Percentiles rank a stretch among this genome's conserved stretches.
phyloP scores from a whole-genome alignment of 192 early-diverging fungal genomes.

The Podila horticola region DNA sequence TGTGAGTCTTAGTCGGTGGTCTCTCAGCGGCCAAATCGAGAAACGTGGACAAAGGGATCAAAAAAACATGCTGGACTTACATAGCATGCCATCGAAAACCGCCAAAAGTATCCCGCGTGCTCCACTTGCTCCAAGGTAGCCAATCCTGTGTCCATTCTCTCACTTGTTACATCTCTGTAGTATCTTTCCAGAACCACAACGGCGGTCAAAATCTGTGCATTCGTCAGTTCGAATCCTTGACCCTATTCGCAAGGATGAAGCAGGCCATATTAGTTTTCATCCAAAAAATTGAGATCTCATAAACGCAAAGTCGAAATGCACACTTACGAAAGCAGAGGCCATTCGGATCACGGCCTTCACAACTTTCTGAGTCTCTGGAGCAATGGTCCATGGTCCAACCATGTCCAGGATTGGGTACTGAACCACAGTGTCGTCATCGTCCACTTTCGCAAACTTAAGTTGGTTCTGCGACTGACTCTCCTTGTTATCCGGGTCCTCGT shows the following conservation, averaged over 20 bases:
- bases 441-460: conserved; percentile 41
- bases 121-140: conserved; percentile 53
- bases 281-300: background rate
- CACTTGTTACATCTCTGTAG: conserved; percentile 59
- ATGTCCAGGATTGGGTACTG: conserved; percentile 49
- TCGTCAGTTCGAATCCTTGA: conserved; percentile 77
- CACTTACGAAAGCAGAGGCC: conserved; percentile 58
- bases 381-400: conserved; percentile 55
- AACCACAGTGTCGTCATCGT: conserved; percentile 16
- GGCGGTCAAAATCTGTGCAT: conserved; percentile 69
- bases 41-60: too few species aligned
- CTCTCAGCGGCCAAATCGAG: too few species aligned
- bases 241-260: conserved; percentile 48
- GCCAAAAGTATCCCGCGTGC: conserved; percentile 57
- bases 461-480: conserved; percentile 11
- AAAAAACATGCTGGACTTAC: conserved; percentile 37
- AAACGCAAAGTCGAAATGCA: background rate
- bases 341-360: conserved; percentile 61
- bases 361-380: conserved; percentile 59
- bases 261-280: background rate
- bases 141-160: conserved; percentile 50
- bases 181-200: conserved; percentile 74
- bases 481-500: conserved; percentile 46
- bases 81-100: conserved; percentile 58
- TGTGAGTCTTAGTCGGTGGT: background rate